Evolutionary conservation across 2,329 filamentous ascomycete species (phyloP).

Genomic region (Diplodia mutila): DNA sequence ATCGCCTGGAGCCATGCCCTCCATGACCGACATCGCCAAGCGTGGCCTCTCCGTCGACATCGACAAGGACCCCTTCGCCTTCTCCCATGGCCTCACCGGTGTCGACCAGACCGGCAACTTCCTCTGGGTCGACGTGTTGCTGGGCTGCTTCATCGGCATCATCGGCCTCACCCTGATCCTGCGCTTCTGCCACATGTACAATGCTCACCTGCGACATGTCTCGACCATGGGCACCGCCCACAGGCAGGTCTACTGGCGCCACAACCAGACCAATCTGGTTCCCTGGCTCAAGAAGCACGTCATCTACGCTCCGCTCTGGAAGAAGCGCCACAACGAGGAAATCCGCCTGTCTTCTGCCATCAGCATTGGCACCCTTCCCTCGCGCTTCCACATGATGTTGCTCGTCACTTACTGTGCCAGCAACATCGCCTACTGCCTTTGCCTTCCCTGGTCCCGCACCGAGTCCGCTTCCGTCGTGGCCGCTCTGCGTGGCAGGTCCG

Average conservation of each 20-base stretch:
- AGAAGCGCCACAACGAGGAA: constrained; percentile 76
- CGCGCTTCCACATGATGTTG: constrained; percentile 74
- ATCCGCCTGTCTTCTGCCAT: constrained; percentile 69
- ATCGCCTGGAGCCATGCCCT: constrained; percentile 17
- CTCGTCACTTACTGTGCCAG: constrained; percentile 68
- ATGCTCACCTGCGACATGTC: constrained; percentile 51
- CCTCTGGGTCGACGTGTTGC: constrained; percentile 50
- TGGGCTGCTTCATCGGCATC: constrained; percentile 41
- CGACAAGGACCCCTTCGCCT: constrained; percentile 37
- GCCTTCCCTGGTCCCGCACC: constrained; percentile 62
- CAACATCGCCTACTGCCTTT: constrained; percentile 77
- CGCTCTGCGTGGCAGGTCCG: constrained; percentile 82
- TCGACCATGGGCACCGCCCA: constrained; percentile 47
- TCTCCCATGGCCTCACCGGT: constrained; percentile 50
- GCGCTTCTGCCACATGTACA: constrained; percentile 47
- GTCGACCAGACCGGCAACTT: constrained; percentile 54
- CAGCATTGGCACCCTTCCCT: constrained; percentile 76
- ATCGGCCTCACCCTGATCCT: constrained; percentile 46
- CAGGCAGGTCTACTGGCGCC: constrained; percentile 52
- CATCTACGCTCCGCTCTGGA: constrained; percentile 71
- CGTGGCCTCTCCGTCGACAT: constrained; percentile 14
- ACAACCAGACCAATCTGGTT: constrained; percentile 51
- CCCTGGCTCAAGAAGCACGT: constrained; percentile 68
- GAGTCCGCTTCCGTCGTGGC: constrained; percentile 65
- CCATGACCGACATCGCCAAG: constrained; percentile 3